A percentile compares a stretch with the other conserved stretches of the same genome.
Evolutionary conservation across 192 early-diverging fungal genomes (phyloP).

Genomic region (Coemansia sp.): DNA sequence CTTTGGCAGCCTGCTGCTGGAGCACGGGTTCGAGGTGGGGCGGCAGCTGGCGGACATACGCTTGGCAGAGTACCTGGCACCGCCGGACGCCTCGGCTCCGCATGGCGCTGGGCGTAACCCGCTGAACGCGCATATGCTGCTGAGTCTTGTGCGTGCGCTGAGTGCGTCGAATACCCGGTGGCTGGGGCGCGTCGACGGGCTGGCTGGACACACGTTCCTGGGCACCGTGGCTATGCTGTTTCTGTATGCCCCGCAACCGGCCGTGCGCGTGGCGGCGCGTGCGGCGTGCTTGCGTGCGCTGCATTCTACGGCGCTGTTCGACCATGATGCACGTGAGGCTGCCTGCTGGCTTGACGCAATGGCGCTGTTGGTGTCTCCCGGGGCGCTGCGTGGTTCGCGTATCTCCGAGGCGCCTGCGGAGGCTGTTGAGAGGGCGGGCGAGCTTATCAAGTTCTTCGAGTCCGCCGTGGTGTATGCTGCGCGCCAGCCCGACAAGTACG

Average conservation of each 20-base stretch:
- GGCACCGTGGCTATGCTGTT: slow-evolving; percentile 19
- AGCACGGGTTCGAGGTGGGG: slow-evolving; percentile 42
- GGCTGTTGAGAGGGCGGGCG: slow-evolving; percentile 11
- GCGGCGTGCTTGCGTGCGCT: slow-evolving; percentile 15
- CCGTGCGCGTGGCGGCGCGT: slow-evolving; percentile 33
- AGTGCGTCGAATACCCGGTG: slow-evolving; percentile 18
- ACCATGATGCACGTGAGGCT: slow-evolving; percentile 37
- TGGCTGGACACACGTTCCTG: slow-evolving; percentile 25
- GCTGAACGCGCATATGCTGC: slow-evolving; percentile 29
- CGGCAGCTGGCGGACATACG: slow-evolving; percentile 22
- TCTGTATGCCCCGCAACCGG: slow-evolving; percentile 31
- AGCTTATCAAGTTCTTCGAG: slow-evolving; percentile 34
- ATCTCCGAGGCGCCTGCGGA: slow-evolving; percentile 7
- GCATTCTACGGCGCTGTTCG: slow-evolving; percentile 34
- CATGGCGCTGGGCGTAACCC: slow-evolving; percentile 6
- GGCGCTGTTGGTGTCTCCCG: slow-evolving; percentile 30
- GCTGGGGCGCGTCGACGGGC: slow-evolving; percentile 11
- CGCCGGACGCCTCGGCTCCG: neutral
- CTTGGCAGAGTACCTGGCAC: slow-evolving; percentile 8
- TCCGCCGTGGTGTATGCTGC: slow-evolving; percentile 24
- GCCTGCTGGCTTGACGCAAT: slow-evolving; percentile 46
- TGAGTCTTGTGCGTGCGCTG: slow-evolving; percentile 27
- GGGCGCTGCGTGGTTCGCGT: slow-evolving; percentile 18
- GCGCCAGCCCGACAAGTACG: slow-evolving; percentile 43
- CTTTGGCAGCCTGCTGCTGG: slow-evolving; percentile 29